phyloP scores from a whole-genome alignment of 2,329 filamentous ascomycete species.

The Pleurostoma richardsiae region DNA sequence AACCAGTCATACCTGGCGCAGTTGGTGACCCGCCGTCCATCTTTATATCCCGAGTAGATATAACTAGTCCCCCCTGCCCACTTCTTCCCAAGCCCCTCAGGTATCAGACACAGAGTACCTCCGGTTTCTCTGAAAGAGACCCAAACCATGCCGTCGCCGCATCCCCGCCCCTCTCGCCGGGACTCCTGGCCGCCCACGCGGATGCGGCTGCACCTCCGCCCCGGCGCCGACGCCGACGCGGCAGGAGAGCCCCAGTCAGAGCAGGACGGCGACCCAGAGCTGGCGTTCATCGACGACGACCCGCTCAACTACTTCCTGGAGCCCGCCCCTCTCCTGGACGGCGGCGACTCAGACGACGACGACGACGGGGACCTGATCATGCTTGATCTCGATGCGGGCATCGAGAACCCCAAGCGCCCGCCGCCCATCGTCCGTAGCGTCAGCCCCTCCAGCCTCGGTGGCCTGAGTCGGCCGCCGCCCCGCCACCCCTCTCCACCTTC shows the following conservation, averaged over 20 bases:
- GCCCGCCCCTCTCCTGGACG: constrained; percentile 36
- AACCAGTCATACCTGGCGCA: too few species aligned
- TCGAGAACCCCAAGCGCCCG: constrained; percentile 43
- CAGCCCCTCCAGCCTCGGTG: constrained; percentile 50
- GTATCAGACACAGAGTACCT: neutral
- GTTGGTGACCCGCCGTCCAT: constrained; percentile 1
- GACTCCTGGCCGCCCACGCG: constrained; percentile 51
- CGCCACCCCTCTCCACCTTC: constrained; percentile 26
- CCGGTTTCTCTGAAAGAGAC: neutral
- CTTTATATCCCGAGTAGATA: neutral
- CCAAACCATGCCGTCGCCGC: constrained; percentile 2
- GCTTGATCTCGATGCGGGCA: constrained; percentile 50
- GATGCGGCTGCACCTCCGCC: constrained; percentile 36
- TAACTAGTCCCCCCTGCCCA: neutral
- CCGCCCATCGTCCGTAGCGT: constrained; percentile 45
- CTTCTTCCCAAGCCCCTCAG: constrained; percentile 1
- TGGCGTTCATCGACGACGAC: constrained; percentile 39
- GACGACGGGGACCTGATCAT: constrained; percentile 34
- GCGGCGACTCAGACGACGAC: constrained; percentile 28
- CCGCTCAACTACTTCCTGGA: constrained; percentile 54
- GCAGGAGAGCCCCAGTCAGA: constrained; percentile 31
- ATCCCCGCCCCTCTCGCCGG: constrained; percentile 18
- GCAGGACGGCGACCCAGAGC: constrained; percentile 34
- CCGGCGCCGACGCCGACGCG: constrained; percentile 4
- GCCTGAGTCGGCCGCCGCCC: constrained; percentile 38